Conservation (phyloP, 805 yeast genomes). For the Ogataea methanolica region DNA sequence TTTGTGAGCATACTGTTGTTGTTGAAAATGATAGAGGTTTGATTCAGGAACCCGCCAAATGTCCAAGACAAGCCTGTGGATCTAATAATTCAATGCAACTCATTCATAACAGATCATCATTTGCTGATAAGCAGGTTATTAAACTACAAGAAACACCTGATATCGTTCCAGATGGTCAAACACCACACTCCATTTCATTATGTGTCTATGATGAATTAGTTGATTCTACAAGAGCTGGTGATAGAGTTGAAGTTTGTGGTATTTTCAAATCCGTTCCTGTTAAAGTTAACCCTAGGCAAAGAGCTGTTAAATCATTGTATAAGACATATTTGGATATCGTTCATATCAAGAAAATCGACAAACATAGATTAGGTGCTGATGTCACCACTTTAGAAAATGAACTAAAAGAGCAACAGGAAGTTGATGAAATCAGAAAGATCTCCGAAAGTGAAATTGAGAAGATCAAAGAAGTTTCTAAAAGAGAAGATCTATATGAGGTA, state of each 20-base stretch:
- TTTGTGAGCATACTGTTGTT: slow-evolving; percentile 87
- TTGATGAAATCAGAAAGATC: slow-evolving; percentile 69
- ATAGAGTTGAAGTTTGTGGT: slow-evolving; percentile 92
- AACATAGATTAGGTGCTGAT: slow-evolving; percentile 76
- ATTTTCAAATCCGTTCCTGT: slow-evolving; percentile 91
- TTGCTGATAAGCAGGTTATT: slow-evolving; percentile 93
- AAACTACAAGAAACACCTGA: slow-evolving; percentile 82
- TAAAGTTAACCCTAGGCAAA: slow-evolving; percentile 76
- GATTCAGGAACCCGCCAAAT: slow-evolving; percentile 86
- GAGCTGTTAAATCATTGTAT: slow-evolving; percentile 78
- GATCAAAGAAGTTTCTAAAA: slow-evolving; percentile 55
- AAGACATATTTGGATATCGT: slow-evolving; percentile 94
- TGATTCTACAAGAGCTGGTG: slow-evolving; percentile 94
- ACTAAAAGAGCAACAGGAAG: slow-evolving; percentile 56
- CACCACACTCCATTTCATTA: slow-evolving; percentile 92
- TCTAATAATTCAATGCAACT: slow-evolving; percentile 83
- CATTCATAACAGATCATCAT: slow-evolving; percentile 86
- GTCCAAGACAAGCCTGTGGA: slow-evolving; percentile 86
- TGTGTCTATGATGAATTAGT: slow-evolving; percentile 96
- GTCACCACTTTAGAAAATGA: slow-evolving; percentile 63
- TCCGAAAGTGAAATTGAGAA: slow-evolving; percentile 63
- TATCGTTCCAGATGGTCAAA: slow-evolving; percentile 95
- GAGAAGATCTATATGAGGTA: slow-evolving; percentile 81
- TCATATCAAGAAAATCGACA: slow-evolving; percentile 83
- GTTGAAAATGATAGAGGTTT: slow-evolving; percentile 94